phyloP scores from a whole-genome alignment of 192 early-diverging fungal genomes.

The Thamnidium elegans region DNA sequence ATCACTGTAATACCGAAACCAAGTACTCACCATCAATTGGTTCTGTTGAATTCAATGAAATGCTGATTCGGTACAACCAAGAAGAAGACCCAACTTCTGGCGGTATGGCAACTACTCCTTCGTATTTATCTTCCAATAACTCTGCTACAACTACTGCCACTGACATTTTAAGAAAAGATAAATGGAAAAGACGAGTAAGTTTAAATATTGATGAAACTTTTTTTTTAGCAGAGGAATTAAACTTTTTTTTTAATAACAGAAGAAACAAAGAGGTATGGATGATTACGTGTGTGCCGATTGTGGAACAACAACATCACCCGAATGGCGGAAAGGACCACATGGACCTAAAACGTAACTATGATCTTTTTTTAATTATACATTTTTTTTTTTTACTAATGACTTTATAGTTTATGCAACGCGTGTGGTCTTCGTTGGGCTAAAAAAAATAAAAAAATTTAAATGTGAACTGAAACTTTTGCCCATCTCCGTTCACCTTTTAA shows the following conservation, averaged over 20 bases:
- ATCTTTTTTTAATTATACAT: background rate
- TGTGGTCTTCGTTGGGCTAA: constrained; percentile 46
- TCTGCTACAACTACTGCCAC: background rate
- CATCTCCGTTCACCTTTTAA: background rate
- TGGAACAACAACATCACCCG: constrained; percentile 44
- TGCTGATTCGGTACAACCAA: background rate
- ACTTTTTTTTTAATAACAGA: constrained; percentile 9
- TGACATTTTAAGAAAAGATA: constrained; percentile 11
- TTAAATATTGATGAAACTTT: background rate
- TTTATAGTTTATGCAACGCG: constrained; percentile 43
- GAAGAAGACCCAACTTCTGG: background rate
- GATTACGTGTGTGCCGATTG: constrained; percentile 49
- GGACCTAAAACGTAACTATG: constrained; percentile 43
- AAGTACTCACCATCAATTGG: background rate
- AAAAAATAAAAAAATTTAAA: constrained; percentile 31
- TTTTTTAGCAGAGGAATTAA: background rate
- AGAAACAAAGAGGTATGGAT: constrained; percentile 28
- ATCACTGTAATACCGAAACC: background rate
- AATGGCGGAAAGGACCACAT: constrained; percentile 47
- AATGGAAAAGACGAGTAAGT: constrained; percentile 24
- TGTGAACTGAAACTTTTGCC: constrained; percentile 11
- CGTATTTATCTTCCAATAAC: constrained; percentile 6
- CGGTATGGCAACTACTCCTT: background rate
- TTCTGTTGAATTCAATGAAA: constrained; percentile 8
- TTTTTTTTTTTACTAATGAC: constrained; percentile 11